A percentile compares a stretch with the other conserved stretches of the same genome.
These are phyloP conservation scores for Crithidia expoeki DNA, from an alignment of 208 protist genomes.

Conservation along the genomic window DNA sequence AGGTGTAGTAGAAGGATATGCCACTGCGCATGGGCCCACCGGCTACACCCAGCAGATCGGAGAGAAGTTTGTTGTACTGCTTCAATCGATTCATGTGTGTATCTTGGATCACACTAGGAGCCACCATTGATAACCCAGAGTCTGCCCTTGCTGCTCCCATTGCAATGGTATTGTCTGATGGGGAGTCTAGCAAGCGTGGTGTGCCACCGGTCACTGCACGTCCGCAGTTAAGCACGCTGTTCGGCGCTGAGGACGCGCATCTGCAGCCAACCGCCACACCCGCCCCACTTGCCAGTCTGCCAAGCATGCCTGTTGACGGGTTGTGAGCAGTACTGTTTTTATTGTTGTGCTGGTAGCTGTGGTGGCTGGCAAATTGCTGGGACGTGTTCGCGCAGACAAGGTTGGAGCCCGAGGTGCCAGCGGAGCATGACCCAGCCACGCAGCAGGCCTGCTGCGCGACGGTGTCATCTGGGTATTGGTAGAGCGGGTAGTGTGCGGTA, in stretches of 20 bases:
- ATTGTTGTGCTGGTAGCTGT: background rate
- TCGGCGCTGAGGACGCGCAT: background rate
- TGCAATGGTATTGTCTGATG: background rate
- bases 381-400: background rate
- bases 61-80: conserved; percentile 40
- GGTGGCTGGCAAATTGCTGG: background rate
- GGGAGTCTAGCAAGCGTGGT: conserved; percentile 16
- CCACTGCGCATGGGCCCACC: conserved; percentile 50
- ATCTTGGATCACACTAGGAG: conserved; percentile 6
- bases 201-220: background rate
- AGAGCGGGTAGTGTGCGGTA: conserved; percentile 50
- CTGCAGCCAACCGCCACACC: background rate
- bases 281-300: background rate
- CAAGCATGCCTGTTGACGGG: background rate
- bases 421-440: background rate
- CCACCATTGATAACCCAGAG: too few relatives aligned
- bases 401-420: background rate
- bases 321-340: background rate
- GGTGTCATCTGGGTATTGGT: conserved; percentile 36
- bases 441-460: too few relatives aligned
- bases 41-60: conserved; percentile 41
- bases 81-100: conserved; percentile 36
- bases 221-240: background rate
- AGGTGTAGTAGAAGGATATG: conserved; percentile 63
- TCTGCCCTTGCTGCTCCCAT: background rate